Conservation (phyloP, 1,139 yeast species). For the Entelexis paramagnoliae region DNA sequence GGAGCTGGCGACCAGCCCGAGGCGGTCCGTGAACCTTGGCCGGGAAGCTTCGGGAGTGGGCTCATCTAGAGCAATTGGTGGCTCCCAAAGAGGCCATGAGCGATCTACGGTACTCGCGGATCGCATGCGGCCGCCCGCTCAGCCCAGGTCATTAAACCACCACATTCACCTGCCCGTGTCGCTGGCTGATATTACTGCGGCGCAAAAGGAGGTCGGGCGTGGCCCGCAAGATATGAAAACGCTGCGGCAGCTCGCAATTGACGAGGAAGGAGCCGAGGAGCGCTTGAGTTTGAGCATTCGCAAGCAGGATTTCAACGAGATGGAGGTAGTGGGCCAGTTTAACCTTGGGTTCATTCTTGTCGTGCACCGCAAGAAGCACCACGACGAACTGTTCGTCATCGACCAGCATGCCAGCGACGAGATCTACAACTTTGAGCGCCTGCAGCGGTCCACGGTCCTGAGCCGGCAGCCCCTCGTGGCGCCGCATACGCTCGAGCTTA, state of each 20-base stretch:
- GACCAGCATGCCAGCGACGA: constrained; percentile 99
- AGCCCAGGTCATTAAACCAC: constrained; percentile 16
- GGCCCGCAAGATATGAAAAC: background rate
- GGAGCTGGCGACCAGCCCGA: background rate
- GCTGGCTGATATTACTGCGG: constrained; percentile 7
- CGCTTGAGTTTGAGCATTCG: constrained; percentile 28
- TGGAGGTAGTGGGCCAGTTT: constrained; percentile 80
- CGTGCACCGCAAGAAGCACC: constrained; percentile 33
- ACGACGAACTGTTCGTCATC: constrained; percentile 61
- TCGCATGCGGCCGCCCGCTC: background rate
- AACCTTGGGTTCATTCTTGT: constrained; percentile 83
- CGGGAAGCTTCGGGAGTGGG: too few species aligned
- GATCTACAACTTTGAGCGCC: constrained; percentile 72
- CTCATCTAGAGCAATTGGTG: background rate
- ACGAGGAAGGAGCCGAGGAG: constrained; percentile 45
- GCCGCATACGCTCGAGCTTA: constrained; percentile 56
- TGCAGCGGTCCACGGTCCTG: constrained; percentile 47
- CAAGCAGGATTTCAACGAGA: constrained; percentile 39
- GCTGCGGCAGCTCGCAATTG: constrained; percentile 27
- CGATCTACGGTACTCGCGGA: background rate
- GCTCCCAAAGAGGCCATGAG: background rate
- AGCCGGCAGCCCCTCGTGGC: constrained; percentile 60
- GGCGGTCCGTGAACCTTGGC: too few species aligned
- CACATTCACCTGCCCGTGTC: constrained; percentile 22
- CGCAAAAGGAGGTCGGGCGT: background rate